A percentile compares a stretch with the other conserved stretches of the same genome.
These are phyloP conservation scores for Kwoniella botswanensis DNA, from an alignment of 768 basidiomycete species.

Conservation along the genomic window DNA sequence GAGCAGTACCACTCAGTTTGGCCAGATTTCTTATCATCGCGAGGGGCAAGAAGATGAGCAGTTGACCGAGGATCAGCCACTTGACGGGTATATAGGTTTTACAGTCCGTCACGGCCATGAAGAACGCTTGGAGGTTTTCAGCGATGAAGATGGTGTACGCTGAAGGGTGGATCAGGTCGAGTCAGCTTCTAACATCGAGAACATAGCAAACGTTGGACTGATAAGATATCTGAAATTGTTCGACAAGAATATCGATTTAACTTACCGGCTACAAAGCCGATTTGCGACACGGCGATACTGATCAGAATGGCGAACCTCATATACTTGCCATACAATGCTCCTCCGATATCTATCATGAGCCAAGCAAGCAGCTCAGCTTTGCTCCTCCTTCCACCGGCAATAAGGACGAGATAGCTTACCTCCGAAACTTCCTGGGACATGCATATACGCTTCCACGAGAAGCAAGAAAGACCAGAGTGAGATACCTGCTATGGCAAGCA, in stretches of 20 bases:
- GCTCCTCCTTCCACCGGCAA: background rate
- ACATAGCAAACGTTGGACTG: no score
- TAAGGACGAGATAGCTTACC: slow-evolving; percentile 62
- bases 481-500: slow-evolving; percentile 79
- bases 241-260: background rate
- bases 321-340: slow-evolving; percentile 85
- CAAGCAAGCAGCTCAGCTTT: background rate
- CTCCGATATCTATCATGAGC: slow-evolving; percentile 77
- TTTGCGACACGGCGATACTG: slow-evolving; percentile 82
- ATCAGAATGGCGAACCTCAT: slow-evolving; percentile 87
- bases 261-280: slow-evolving; percentile 54
- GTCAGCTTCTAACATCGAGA: slow-evolving; percentile 1
- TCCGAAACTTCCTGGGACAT: slow-evolving; percentile 90
- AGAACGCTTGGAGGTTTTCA: slow-evolving; percentile 84
- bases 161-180: slow-evolving; percentile 29
- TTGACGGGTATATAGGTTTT: slow-evolving; percentile 69
- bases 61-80: slow-evolving; percentile 78
- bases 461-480: slow-evolving; percentile 93
- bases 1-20: slow-evolving; percentile 87
- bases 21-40: slow-evolving; percentile 91
- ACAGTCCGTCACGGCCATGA: slow-evolving; percentile 79
- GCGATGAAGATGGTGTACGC: slow-evolving; percentile 97
- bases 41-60: slow-evolving; percentile 85
- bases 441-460: slow-evolving; percentile 82
- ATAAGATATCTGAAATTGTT: no score